Percentiles rank a stretch among this genome's conserved stretches.
Conservation (phyloP, 2,329 filamentous ascomycete genomes). For the Blumeriella jaapii region DNA sequence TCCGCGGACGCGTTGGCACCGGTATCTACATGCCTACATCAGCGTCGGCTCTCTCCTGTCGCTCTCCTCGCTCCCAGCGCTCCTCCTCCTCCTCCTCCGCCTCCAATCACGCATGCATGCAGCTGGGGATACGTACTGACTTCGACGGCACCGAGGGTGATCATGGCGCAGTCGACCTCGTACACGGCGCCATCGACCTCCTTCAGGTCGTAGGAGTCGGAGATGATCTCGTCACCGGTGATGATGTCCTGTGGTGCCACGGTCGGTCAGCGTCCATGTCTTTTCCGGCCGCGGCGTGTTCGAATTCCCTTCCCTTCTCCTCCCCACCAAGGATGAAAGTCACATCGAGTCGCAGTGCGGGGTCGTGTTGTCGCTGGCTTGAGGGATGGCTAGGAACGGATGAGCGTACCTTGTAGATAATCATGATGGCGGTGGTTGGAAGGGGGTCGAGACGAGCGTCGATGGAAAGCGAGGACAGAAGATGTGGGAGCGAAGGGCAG, state of each 20-base stretch:
- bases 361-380: background rate
- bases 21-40: conserved; percentile 44
- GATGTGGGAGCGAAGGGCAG: too few species aligned
- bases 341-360: conserved; percentile 4
- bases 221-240: conserved; percentile 90
- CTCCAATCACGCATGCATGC: conserved; percentile 1
- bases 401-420: conserved; percentile 55
- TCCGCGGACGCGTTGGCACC: conserved; percentile 97
- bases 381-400: background rate
- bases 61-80: too few species aligned
- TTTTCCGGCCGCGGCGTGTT: conserved; percentile 2
- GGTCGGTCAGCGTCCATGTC: conserved; percentile 2
- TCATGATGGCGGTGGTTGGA: conserved; percentile 45
- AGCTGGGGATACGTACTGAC: conserved; percentile 48
- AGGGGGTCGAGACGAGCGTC: background rate
- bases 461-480: conserved; percentile 4
- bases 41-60: too few species aligned
- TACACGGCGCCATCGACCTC: conserved; percentile 69
- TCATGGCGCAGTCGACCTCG: conserved; percentile 88
- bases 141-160: conserved; percentile 62
- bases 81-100: background rate
- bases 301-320: too few species aligned
- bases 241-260: conserved; percentile 60
- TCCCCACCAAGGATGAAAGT: too few species aligned
- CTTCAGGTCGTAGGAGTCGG: conserved; percentile 83